phyloP scores from a whole-genome alignment of 139 green algal species.

The Astrephomene gubernaculifera region DNA sequence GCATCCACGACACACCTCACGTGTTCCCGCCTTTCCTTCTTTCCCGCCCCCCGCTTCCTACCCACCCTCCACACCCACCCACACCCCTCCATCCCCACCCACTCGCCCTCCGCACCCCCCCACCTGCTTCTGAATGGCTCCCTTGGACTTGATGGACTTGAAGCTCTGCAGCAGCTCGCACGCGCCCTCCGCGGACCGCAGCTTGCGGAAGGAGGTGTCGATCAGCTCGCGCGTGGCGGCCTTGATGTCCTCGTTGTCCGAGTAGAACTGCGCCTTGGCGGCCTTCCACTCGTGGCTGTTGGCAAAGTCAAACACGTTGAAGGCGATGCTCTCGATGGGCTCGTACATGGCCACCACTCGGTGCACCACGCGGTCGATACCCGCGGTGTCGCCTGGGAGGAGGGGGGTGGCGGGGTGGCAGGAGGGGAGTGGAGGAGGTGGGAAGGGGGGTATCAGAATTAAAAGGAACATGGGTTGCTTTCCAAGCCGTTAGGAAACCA shows the following conservation, averaged over 20 bases:
- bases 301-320: constrained; percentile 81
- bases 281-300: constrained; percentile 75
- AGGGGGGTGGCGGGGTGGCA: neutral
- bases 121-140: constrained; percentile 86
- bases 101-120: neutral
- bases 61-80: no score
- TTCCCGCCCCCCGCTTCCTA: no score
- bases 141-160: constrained; percentile 86
- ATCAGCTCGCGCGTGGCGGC: constrained; percentile 82
- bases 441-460: neutral
- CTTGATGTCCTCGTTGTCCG: constrained; percentile 81
- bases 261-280: constrained; percentile 75
- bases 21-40: no score
- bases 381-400: constrained; percentile 68
- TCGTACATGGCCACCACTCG: constrained; percentile 88
- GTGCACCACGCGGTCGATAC: constrained; percentile 82
- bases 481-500: no score
- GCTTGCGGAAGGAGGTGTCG: constrained; percentile 91
- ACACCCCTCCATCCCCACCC: neutral
- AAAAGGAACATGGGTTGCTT: no score
- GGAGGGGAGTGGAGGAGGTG: neutral
- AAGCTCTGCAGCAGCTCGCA: constrained; percentile 94
- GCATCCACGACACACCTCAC: no score
- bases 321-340: constrained; percentile 74
- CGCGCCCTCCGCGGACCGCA: constrained; percentile 86